Evolutionary conservation across 345 rosid genomes (phyloP).

Genomic region (Populus ilicifolia): DNA sequence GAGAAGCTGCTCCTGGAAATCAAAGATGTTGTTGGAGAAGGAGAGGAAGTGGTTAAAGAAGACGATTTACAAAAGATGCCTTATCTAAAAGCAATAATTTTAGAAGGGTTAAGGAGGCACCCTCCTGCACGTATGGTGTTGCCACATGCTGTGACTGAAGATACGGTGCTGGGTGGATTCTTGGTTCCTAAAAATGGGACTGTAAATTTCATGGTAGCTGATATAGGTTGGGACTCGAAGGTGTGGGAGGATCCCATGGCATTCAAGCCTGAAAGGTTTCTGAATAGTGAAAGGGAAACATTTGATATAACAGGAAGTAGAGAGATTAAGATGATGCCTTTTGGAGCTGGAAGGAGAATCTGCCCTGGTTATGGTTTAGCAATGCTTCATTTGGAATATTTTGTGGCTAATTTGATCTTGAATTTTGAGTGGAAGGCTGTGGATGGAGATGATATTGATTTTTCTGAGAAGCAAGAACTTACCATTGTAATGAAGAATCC

Average conservation of each 20-base stretch:
- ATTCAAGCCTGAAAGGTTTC: constrained; percentile 22
- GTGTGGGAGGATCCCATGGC: constrained; percentile 26
- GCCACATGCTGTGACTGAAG: constrained; percentile 15
- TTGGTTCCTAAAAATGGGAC: constrained; percentile 1
- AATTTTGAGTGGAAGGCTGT: constrained; percentile 17
- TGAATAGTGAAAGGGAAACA: background rate
- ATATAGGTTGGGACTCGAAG: constrained; percentile 16
- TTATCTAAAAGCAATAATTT: constrained; percentile 10
- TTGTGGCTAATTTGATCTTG: constrained; percentile 17
- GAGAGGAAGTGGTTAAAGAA: constrained; percentile 9
- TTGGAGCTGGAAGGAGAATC: constrained; percentile 18
- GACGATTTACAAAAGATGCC: constrained; percentile 9
- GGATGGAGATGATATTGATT: constrained; percentile 8
- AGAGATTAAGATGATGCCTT: constrained; percentile 26
- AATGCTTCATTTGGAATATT: constrained; percentile 20
- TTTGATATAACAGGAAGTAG: constrained; percentile 11
- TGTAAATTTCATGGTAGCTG: constrained; percentile 15
- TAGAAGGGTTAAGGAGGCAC: constrained; percentile 21
- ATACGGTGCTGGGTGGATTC: background rate
- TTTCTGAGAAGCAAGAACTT: constrained; percentile 8
- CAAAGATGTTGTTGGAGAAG: background rate
- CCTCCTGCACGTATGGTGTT: constrained; percentile 9
- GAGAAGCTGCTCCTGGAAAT: constrained; percentile 13
- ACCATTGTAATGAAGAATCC: constrained; percentile 6
- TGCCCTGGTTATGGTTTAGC: constrained; percentile 17